Percentiles rank a stretch among this genome's conserved stretches.
phyloP scores from a whole-genome alignment of 2,329 filamentous ascomycete genomes.

The Phyllosticta citriasiana region DNA sequence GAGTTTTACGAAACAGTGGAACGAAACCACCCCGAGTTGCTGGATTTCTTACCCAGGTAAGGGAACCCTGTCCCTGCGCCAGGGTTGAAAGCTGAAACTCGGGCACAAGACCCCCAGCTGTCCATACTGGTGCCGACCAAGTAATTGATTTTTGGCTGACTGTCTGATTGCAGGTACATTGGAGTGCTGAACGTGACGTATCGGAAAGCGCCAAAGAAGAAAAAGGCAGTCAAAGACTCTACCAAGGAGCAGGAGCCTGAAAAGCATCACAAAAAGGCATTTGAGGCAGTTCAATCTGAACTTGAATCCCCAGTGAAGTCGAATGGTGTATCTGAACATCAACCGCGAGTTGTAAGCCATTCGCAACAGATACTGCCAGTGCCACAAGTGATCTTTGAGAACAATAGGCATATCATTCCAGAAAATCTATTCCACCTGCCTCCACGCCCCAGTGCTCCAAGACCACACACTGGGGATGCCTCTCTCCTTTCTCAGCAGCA shows the following conservation, averaged over 20 bases:
- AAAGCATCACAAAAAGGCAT: neutral
- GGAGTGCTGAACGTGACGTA: slow-evolving; percentile 95
- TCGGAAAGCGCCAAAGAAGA: slow-evolving; percentile 64
- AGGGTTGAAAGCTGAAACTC: slow-evolving; percentile 30
- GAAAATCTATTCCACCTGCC: slow-evolving; percentile 66
- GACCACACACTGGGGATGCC: slow-evolving; percentile 16
- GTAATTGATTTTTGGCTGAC: slow-evolving; percentile 20
- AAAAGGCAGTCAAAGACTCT: slow-evolving; percentile 27
- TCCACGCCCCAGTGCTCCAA: slow-evolving; percentile 29
- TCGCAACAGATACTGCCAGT: slow-evolving; percentile 66
- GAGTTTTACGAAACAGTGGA: slow-evolving; percentile 98
- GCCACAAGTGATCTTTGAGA: slow-evolving; percentile 85
- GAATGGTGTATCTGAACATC: slow-evolving; percentile 14
- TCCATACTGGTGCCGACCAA: neutral
- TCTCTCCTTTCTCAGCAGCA: slow-evolving; percentile 24
- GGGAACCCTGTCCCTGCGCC: slow-evolving; percentile 16
- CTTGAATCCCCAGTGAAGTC: slow-evolving; percentile 11
- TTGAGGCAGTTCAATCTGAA: neutral
- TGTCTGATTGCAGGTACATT: slow-evolving; percentile 60
- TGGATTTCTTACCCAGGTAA: slow-evolving; percentile 77
- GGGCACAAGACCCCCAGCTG: slow-evolving; percentile 23
- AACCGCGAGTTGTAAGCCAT: slow-evolving; percentile 55
- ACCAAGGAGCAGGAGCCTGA: slow-evolving; percentile 2
- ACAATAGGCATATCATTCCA: slow-evolving; percentile 88
- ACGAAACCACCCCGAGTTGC: slow-evolving; percentile 74